Evolutionary conservation across 1,139 yeast species (phyloP), one percentile per base, ranked within the genome.

Genomic region (Geotrichum fermentans): DNA sequence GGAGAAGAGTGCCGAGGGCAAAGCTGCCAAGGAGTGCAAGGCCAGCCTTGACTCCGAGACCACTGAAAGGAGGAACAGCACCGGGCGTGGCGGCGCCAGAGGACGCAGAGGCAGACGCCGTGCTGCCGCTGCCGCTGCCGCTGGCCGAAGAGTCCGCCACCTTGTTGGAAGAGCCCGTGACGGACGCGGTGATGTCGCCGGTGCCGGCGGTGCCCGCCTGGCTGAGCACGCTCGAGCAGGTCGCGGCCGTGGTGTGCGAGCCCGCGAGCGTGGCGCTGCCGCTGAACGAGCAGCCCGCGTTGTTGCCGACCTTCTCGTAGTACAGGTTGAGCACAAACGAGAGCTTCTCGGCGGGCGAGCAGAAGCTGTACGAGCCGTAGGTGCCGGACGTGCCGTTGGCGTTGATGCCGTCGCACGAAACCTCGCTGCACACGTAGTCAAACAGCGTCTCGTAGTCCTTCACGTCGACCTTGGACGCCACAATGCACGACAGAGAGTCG

Each of bases 271-370:
- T 57, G 50, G 82, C 84, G 47, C 78, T 70, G 49, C 86, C 86
- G 53, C 59, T 58, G 67, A 80, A 81, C 66, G 73, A 73, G 72
- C 87, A 81, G 47, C 82, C 83, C 43, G 70, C 61, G 29, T 61
- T 47, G 52, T 55, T 54, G 55, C 68, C 70, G 53, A 78, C 69
- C 37, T 66, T 68, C 54, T 63, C 57, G 71, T 78, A 77, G 74
- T 82, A 82, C 58, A 71, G 63, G 73, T 81, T 78, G 62, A 82
- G 68, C 50, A 79, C 73, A 63, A 73, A 82, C 64, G 80, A 78
- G 65, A 82, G 77, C 72, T 79, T 74, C 58, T 79, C 82, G 70
- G 77, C 73, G 57, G 75, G 70, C 8, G 47, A 66, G 66, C 85
- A 80, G 73, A 72, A 75, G 5, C 82, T 78, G 65, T 69, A 77